Conservation (phyloP, 2,329 filamentous ascomycete genomes). For the Akanthomyces uredinophilus region DNA sequence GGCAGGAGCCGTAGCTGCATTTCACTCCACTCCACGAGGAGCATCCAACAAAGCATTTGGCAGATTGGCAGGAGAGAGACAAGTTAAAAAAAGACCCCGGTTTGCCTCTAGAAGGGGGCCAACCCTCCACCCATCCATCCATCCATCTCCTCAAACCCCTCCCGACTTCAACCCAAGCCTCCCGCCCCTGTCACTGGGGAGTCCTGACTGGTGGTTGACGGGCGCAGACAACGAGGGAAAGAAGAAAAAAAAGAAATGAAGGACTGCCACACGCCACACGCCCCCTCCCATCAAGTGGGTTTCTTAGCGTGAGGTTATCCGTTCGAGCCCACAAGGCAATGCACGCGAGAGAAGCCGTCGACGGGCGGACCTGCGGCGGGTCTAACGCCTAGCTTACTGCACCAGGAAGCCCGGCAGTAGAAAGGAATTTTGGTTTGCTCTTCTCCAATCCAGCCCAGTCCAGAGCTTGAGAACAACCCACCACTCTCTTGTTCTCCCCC, state of each 20-base stretch:
- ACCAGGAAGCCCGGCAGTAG: neutral
- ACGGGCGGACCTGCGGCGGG: slow-evolving; percentile 8
- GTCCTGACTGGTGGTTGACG: slow-evolving; percentile 9
- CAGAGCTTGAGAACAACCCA: slow-evolving; percentile 1
- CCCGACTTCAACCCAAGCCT: no score
- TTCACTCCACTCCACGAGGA: slow-evolving; percentile 4
- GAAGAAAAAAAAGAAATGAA: slow-evolving; percentile 11
- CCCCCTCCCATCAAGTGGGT: neutral
- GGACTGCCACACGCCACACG: slow-evolving; percentile 14
- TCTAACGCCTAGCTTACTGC: neutral
- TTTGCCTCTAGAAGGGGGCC: neutral
- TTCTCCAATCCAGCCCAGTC: neutral
- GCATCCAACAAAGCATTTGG: neutral
- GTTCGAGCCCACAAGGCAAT: slow-evolving; percentile 15
- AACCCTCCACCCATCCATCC: neutral
- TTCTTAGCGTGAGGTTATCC: slow-evolving; percentile 11
- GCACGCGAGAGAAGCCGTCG: slow-evolving; percentile 15
- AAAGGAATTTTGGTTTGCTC: neutral
- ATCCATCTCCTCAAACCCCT: neutral
- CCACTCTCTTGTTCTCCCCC: neutral
- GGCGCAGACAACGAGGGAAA: neutral
- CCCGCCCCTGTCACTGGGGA: slow-evolving; percentile 1
- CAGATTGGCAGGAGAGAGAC: neutral
- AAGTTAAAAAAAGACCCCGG: slow-evolving; percentile 4
- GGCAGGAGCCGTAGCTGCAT: slow-evolving; percentile 8